A percentile compares a stretch with the other conserved stretches of the same genome.
Evolutionary conservation across 139 green algal genomes (phyloP).

Genomic region (Chlamydomonas sp.): DNA sequence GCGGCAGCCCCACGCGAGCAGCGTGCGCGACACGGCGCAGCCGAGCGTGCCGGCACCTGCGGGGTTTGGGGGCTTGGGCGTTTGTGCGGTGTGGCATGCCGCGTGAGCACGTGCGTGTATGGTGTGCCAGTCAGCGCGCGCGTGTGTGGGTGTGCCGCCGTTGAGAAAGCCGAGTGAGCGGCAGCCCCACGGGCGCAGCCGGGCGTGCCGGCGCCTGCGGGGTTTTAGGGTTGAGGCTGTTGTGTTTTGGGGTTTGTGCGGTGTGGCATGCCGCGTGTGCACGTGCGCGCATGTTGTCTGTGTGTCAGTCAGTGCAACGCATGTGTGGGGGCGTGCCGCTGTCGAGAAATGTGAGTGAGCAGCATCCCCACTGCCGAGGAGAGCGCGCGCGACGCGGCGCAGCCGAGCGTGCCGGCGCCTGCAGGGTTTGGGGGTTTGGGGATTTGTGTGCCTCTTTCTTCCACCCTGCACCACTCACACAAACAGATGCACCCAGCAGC

Average conservation of each 20-base stretch:
- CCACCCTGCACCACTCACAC: background rate
- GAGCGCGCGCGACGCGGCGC: constrained; percentile 81
- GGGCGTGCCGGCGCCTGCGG: constrained; percentile 64
- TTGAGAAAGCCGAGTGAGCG: constrained; percentile 83
- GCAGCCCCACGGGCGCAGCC: constrained; percentile 91
- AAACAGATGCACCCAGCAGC: too few species aligned
- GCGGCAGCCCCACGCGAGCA: constrained; percentile 88
- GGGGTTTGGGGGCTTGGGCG: background rate
- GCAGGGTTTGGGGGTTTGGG: background rate
- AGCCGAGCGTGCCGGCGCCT: constrained; percentile 82
- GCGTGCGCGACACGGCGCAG: constrained; percentile 81
- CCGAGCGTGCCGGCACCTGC: constrained; percentile 78
- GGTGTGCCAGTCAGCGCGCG: too few species aligned
- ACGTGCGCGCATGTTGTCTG: too few species aligned
- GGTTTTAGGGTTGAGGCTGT: too few species aligned
- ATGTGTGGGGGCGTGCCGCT: too few species aligned
- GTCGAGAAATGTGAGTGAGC: constrained; percentile 84
- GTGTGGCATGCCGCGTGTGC: background rate
- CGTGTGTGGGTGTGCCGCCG: too few species aligned
- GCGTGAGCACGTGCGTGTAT: too few species aligned
- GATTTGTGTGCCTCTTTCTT: background rate
- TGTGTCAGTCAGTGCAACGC: too few species aligned
- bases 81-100: background rate
- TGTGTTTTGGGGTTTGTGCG: background rate
- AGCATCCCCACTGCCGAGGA: constrained; percentile 88